Evolutionary conservation across 352 stramenopile genomes (phyloP), one percentile per base, ranked within the genome.

Genomic region (Pythium aphanidermatum): DNA sequence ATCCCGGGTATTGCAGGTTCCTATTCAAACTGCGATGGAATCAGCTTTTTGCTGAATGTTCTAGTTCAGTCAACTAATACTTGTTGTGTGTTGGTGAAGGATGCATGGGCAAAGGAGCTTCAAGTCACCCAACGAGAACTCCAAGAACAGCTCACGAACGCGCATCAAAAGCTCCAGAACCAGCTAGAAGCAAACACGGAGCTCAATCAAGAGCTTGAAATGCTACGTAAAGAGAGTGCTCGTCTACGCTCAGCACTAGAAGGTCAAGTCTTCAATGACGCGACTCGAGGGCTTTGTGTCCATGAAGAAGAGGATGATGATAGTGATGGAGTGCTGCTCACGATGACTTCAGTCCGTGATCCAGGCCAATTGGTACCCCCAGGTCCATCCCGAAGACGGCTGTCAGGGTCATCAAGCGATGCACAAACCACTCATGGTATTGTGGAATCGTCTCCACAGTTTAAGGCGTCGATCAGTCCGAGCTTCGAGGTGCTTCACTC

Each of bases 81-180:
- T n/a, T n/a, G n/a, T n/a, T n/a, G n/a, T n/a, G n/a, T n/a, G n/a
- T n/a, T n/a, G n/a, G n/a, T n/a, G n/a, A n/a, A 92, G 81, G 78
- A 90, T 48, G 76, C 81, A 5, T 93, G 81, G 78, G 73, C 76
- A 4, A 89, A 91, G 51, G 75, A 91, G 32, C 49, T 93, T 14
- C 77, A 89, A 48, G 62, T 88, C 10, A 86, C 73, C 1, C 78
- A 93, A 52, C 66, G 74, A n/a, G 75, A 87, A 25, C 51, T 93
- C 3, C 72, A 93, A 45, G 60, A 79, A 23, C 52, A 93, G 35
- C 51, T 93, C 11, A 78, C 63, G 13, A 58, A 66, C 20, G 74
- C 76, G 5, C 73, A 86, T 40, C 64, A 87, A 32, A 67, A 85
- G 31, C 62, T 93, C 23, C 71, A 86, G 43, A 70, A 43, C 19